Evolutionary conservation across 768 basidiomycete genomes (phyloP).

Genomic region (Russula earlei): DNA sequence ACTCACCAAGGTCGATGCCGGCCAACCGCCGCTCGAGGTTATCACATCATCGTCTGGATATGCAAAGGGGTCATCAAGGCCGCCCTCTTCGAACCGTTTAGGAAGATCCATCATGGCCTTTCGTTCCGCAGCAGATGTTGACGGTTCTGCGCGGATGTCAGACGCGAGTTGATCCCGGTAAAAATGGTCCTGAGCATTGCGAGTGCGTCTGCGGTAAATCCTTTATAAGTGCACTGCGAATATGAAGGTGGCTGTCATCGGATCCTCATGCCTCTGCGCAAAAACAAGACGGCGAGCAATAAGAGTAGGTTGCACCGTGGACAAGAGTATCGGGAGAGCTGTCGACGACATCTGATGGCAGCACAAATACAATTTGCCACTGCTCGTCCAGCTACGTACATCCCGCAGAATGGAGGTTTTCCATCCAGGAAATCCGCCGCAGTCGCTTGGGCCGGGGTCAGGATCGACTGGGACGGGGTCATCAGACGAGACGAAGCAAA

Average conservation of each 20-base stretch:
- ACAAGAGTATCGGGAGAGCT: conserved; percentile 74
- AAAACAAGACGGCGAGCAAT: conserved; percentile 77
- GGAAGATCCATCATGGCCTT: conserved; percentile 60
- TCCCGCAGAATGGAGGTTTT: conserved; percentile 1
- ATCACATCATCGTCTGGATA: conserved; percentile 28
- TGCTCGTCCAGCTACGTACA: background rate
- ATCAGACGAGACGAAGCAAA: background rate
- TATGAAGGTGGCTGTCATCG: background rate
- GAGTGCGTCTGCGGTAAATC: conserved; percentile 40
- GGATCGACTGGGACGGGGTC: background rate
- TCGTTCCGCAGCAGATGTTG: conserved; percentile 49
- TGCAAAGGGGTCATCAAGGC: conserved; percentile 30
- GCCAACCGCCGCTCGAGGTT: conserved; percentile 45
- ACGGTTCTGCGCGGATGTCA: conserved; percentile 48
- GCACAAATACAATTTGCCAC: background rate
- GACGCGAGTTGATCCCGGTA: conserved; percentile 65
- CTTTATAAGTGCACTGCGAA: background rate
- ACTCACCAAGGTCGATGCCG: conserved; percentile 53
- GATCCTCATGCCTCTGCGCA: conserved; percentile 34
- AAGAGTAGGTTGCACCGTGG: conserved; percentile 71
- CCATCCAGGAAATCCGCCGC: background rate
- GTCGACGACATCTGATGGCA: conserved; percentile 53
- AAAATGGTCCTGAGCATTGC: conserved; percentile 73
- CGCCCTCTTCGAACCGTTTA: conserved; percentile 62
- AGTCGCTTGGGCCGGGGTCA: background rate